phyloP scores from a whole-genome alignment of 805 yeast species.

The Yamadazyma scolyti region DNA sequence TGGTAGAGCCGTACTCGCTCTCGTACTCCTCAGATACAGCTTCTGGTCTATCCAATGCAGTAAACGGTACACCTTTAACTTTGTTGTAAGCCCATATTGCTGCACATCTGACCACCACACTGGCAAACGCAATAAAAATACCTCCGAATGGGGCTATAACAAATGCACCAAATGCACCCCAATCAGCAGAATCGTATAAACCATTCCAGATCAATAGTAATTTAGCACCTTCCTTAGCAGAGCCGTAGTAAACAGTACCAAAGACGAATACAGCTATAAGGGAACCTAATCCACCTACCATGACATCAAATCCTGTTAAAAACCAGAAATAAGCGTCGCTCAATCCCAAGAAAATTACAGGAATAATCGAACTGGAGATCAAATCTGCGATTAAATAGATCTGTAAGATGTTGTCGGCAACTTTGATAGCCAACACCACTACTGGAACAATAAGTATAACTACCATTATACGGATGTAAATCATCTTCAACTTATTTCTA shows the following conservation, averaged over 20 bases:
- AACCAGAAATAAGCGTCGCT: conserved; percentile 58
- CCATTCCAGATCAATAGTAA: conserved; percentile 77
- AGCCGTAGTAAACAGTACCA: conserved; percentile 75
- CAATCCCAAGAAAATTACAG: conserved; percentile 77
- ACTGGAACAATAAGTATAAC: conserved; percentile 80
- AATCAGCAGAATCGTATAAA: conserved; percentile 68
- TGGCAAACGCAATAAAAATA: conserved; percentile 50
- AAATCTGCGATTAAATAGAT: conserved; percentile 89
- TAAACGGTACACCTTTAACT: conserved; percentile 36
- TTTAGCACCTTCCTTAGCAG: conserved; percentile 73
- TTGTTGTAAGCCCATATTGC: conserved; percentile 27
- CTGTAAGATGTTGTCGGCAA: conserved; percentile 78
- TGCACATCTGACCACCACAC: conserved; percentile 47
- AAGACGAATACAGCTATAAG: conserved; percentile 74
- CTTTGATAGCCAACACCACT: conserved; percentile 76
- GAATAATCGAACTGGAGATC: conserved; percentile 82
- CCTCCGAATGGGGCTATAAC: conserved; percentile 88
- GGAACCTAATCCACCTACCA: conserved; percentile 83
- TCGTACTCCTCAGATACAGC: conserved; percentile 10
- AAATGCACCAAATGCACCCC: conserved; percentile 96
- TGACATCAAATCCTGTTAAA: conserved; percentile 74
- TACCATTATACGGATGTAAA: conserved; percentile 68
- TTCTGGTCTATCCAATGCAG: conserved; percentile 41
- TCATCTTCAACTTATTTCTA: conserved; percentile 68
- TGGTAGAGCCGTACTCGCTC: too few species aligned